These are phyloP conservation scores for Fonsecaea monophora DNA, from an alignment of 2,329 filamentous ascomycete species.

Conservation along the genomic window DNA sequence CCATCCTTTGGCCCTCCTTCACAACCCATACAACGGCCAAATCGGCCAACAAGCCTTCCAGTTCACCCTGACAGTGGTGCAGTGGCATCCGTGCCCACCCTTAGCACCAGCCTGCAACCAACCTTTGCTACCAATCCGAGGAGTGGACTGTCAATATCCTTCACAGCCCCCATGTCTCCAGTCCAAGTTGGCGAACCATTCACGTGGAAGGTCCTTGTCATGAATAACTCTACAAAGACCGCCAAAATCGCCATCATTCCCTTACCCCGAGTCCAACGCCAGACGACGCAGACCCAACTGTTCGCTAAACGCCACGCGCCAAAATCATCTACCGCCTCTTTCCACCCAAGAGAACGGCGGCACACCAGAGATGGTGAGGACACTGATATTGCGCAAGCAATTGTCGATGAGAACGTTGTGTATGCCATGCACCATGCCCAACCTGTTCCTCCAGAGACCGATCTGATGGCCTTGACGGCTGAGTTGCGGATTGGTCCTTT, in stretches of 20 bases:
- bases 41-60: conserved; percentile 54
- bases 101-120: conserved; percentile 30
- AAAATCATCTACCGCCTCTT: conserved; percentile 55
- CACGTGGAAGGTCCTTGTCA: conserved; percentile 63
- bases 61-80: conserved; percentile 36
- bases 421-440: conserved; percentile 59
- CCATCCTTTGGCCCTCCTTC: conserved; percentile 55
- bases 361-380: conserved; percentile 33
- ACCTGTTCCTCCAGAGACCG: conserved; percentile 56
- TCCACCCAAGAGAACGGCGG: conserved; percentile 36
- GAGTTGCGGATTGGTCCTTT: conserved; percentile 59
- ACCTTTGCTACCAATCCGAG: conserved; percentile 13
- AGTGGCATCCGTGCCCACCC: conserved; percentile 25
- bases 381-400: conserved; percentile 55
- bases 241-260: conserved; percentile 63
- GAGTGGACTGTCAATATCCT: conserved; percentile 58
- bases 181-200: conserved; percentile 62
- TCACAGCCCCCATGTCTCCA: conserved; percentile 57
- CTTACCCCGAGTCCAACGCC: conserved; percentile 48
- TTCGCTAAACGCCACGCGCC: conserved; percentile 50
- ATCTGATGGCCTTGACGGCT: conserved; percentile 63
- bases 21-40: conserved; percentile 53
- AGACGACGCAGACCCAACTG: conserved; percentile 42
- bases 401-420: conserved; percentile 64
- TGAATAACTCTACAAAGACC: conserved; percentile 62